phyloP scores from a whole-genome alignment of 495 filamentous ascomycete species.

The Monascus purpureus region DNA sequence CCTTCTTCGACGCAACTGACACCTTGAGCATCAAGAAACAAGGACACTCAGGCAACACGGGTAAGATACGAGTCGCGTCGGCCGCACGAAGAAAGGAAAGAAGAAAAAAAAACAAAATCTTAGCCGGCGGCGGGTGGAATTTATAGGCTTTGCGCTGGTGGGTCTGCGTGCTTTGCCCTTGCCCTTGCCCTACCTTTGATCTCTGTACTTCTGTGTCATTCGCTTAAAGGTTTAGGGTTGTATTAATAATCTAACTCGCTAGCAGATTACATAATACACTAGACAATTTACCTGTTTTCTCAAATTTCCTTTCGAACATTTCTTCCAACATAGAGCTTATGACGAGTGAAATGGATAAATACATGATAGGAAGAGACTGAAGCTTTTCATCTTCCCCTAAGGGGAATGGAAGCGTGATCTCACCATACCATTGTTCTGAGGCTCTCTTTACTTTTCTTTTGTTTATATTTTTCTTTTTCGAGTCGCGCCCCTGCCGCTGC shows the following conservation, averaged over 20 bases:
- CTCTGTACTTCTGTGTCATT: no score
- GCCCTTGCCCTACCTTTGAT: no score
- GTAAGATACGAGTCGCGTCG: conserved; percentile 35
- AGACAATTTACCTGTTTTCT: no score
- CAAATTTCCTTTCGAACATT: conserved; percentile 10
- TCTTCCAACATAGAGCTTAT: conserved; percentile 28
- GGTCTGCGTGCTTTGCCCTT: no score
- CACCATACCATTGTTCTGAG: background rate
- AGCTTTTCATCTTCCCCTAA: conserved; percentile 2
- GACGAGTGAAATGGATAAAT: conserved; percentile 40
- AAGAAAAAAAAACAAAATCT: conserved; percentile 17
- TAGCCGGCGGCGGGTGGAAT: conserved; percentile 3
- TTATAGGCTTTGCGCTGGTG: conserved; percentile 18
- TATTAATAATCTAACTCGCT: no score
- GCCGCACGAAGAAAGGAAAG: conserved; percentile 48
- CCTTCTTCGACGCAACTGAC: conserved; percentile 48
- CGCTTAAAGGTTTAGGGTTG: no score
- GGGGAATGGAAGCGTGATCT: conserved; percentile 22
- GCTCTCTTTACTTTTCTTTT: conserved; percentile 7
- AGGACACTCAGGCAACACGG: conserved; percentile 41
- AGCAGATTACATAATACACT: no score
- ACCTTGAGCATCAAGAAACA: conserved; percentile 37
- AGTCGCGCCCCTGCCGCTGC: no score
- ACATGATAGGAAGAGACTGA: conserved; percentile 55
- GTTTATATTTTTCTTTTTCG: conserved; percentile 2